phyloP scores from a whole-genome alignment of 2,329 filamentous ascomycete genomes.

The Onygenales sp. region DNA sequence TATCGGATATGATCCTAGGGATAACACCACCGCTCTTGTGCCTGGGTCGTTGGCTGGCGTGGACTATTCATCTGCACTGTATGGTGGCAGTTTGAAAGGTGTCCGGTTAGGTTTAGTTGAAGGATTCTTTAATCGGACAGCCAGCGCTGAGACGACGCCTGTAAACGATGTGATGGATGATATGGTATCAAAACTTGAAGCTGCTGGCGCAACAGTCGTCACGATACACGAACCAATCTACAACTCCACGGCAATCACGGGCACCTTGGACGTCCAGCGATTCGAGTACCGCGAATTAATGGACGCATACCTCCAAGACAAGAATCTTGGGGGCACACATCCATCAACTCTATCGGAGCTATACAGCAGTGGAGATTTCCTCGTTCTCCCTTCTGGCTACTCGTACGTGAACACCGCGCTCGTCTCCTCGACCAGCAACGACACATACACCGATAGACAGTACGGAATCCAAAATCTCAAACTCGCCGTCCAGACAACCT shows the following conservation, averaged over 20 bases:
- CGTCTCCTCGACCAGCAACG: conserved; percentile 43
- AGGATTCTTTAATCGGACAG: conserved; percentile 49
- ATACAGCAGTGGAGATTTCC: conserved; percentile 43
- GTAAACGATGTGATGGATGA: conserved; percentile 46
- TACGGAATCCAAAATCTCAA: conserved; percentile 45
- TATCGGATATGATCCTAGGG: conserved; percentile 38
- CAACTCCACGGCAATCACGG: conserved; percentile 41
- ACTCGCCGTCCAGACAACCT: conserved; percentile 40
- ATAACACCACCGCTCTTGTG: conserved; percentile 20
- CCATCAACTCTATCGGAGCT: conserved; percentile 38
- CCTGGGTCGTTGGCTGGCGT: conserved; percentile 32
- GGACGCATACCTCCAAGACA: conserved; percentile 44
- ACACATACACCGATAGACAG: conserved; percentile 40
- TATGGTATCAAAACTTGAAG: conserved; percentile 37
- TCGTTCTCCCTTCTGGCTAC: conserved; percentile 53
- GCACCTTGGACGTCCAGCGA: conserved; percentile 48
- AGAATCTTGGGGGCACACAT: conserved; percentile 13
- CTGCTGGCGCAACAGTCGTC: conserved; percentile 44
- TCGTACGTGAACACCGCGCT: conserved; percentile 43
- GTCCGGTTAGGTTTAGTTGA: conserved; percentile 43
- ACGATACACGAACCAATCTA: conserved; percentile 42
- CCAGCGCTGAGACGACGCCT: conserved; percentile 44
- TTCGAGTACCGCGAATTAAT: conserved; percentile 51
- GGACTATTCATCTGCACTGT: conserved; percentile 40
- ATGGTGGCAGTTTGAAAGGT: conserved; percentile 24